These are phyloP conservation scores for Termitomyces sp. DNA, from an alignment of 768 basidiomycete species.

Conservation along the genomic window DNA sequence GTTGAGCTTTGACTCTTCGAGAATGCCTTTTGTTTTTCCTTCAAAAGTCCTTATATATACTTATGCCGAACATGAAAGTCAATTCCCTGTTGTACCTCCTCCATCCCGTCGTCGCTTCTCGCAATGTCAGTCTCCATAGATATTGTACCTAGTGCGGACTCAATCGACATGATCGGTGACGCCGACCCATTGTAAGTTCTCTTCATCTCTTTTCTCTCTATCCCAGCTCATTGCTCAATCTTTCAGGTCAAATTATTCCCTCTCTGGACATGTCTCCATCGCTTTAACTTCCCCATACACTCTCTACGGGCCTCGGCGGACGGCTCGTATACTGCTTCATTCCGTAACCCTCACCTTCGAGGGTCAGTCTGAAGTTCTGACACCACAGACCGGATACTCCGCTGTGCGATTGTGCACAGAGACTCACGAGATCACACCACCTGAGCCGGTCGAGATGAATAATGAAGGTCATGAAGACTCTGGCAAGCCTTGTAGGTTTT, in stretches of 20 bases:
- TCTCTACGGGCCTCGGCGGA: conserved; percentile 52
- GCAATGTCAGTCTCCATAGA: conserved; percentile 66
- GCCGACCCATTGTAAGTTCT: conserved; percentile 59
- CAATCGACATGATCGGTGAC: conserved; percentile 70
- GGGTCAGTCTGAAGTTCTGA: conserved; percentile 77
- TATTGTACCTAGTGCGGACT: conserved; percentile 56
- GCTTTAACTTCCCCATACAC: conserved; percentile 57
- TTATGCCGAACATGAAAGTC: conserved; percentile 14
- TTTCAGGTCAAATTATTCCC: conserved; percentile 77
- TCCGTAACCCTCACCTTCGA: conserved; percentile 80
- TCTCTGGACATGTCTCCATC: conserved; percentile 78
- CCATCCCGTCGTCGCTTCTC: conserved; percentile 16
- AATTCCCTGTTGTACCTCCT: conserved; percentile 20
- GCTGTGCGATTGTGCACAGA: conserved; percentile 66
- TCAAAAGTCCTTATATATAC: conserved; percentile 19
- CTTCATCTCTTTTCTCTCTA: background rate
- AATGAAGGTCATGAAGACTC: conserved; percentile 64
- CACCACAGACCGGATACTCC: conserved; percentile 64
- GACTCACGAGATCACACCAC: conserved; percentile 58
- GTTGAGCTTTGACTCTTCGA: conserved; percentile 12
- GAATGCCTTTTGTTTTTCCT: conserved; percentile 21
- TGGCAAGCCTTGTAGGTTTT: conserved; percentile 46
- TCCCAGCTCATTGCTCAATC: background rate
- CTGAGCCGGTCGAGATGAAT: conserved; percentile 56
- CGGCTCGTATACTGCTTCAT: conserved; percentile 55